Conservation (phyloP, 2,329 filamentous ascomycete genomes). For the Fusarium bactridioides region DNA sequence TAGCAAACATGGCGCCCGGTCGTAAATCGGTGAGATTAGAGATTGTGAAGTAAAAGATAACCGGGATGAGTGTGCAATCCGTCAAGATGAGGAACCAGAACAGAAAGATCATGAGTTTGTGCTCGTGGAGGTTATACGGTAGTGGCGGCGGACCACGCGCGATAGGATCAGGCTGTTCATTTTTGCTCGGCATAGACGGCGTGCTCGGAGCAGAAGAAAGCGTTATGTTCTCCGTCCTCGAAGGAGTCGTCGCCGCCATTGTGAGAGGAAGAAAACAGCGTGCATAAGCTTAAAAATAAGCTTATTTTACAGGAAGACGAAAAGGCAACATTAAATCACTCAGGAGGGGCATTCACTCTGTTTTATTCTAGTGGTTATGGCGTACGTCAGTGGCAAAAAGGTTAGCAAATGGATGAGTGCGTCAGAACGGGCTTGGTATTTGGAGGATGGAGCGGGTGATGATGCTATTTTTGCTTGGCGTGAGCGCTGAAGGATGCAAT, state of each 20-base stretch:
- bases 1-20: conserved; percentile 49
- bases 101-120: conserved; percentile 33
- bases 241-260: neutral
- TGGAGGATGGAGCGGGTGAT: neutral
- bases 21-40: conserved; percentile 41
- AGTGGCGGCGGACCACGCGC: conserved; percentile 9
- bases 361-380: neutral
- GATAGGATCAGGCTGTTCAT: neutral
- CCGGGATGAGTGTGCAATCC: conserved; percentile 48
- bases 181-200: neutral
- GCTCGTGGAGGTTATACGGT: conserved; percentile 37
- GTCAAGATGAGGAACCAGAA: conserved; percentile 39
- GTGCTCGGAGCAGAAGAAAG: conserved; percentile 12
- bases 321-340: neutral
- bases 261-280: neutral
- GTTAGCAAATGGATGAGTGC: neutral
- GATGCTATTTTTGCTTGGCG: conserved; percentile 25
- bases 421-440: neutral
- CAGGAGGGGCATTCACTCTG: neutral
- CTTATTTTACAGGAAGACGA: neutral
- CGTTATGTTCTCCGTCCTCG: neutral
- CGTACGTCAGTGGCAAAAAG: conserved; percentile 22
- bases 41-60: conserved; percentile 55
- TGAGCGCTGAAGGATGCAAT: neutral
- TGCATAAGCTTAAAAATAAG: conserved; percentile 30